Percentiles rank a stretch among this genome's conserved stretches.
Conservation (phyloP, 345 rosid species). For the Populus tremula region DNA sequence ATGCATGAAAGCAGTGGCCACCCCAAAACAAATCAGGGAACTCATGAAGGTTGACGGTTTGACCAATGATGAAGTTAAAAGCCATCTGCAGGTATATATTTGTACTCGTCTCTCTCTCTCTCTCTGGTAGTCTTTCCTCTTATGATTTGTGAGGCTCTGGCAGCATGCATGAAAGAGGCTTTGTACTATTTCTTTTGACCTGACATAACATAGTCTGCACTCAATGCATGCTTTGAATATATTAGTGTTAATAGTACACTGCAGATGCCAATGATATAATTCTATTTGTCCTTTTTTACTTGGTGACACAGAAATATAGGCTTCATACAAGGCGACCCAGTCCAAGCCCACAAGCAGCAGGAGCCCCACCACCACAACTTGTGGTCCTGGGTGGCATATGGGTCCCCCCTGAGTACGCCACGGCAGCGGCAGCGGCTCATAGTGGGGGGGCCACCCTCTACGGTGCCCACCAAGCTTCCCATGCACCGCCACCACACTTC, state of each 20-base stretch:
- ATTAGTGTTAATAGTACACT: not conserved
- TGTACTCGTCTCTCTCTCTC: not conserved
- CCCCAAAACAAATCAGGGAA: conserved; percentile 97
- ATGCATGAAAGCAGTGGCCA: conserved; percentile 55
- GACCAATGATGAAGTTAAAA: conserved; percentile 99
- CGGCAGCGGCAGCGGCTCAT: conserved; percentile 46
- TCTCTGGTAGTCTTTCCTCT: not conserved
- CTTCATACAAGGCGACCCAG: conserved; percentile 96
- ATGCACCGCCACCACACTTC: conserved; percentile 55
- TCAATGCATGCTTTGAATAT: conserved; percentile 18
- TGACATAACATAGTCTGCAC: conserved; percentile 9
- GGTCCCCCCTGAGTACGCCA: conserved; percentile 93
- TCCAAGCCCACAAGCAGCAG: conserved; percentile 77
- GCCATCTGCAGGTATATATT: conserved; percentile 89
- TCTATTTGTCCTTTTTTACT: not conserved
- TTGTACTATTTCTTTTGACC: conserved; percentile 21
- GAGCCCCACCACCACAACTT: conserved; percentile 57
- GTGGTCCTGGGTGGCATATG: conserved; percentile 89
- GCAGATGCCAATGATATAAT: not conserved
- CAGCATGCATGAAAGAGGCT: conserved; percentile 25
- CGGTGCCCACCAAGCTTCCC: conserved; percentile 47
- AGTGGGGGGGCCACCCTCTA: conserved; percentile 53
- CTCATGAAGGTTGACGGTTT: conserved; percentile 99
- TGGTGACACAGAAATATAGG: conserved; percentile 72
- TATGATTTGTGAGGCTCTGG: conserved; percentile 1